Percentiles rank a stretch among this genome's conserved stretches.
These are phyloP conservation scores for Azolla pinnata DNA, from an alignment of 75 land plant species.

Conservation along the genomic window DNA sequence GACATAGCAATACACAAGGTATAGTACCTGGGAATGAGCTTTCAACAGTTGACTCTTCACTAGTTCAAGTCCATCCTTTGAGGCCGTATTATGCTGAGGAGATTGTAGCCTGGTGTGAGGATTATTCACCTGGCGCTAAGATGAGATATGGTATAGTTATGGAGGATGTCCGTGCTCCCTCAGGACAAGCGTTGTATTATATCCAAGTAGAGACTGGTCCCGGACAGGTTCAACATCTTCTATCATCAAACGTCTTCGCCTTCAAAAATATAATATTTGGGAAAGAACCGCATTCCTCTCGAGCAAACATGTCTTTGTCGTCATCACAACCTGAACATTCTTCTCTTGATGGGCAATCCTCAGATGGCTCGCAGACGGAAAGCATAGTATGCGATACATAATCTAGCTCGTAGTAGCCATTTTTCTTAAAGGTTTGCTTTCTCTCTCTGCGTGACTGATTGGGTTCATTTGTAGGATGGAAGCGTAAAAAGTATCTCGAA, in stretches of 20 bases:
- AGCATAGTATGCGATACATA: not conserved
- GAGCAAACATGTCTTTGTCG: not conserved
- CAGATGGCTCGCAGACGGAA: not conserved
- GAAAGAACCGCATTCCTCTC: not conserved
- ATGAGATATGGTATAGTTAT: constrained; percentile 82
- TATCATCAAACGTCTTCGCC: constrained; percentile 80
- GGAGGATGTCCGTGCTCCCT: constrained; percentile 72
- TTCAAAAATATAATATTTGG: constrained; percentile 46
- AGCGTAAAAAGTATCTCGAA: not conserved
- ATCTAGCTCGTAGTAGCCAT: not conserved
- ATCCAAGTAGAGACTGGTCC: constrained; percentile 58
- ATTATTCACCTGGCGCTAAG: constrained; percentile 42
- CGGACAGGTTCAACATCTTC: constrained; percentile 39
- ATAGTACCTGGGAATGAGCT: constrained; percentile 49
- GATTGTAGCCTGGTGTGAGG: constrained; percentile 71
- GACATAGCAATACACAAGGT: constrained; percentile 6
- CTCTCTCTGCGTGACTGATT: no score
- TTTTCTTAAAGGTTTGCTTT: no score
- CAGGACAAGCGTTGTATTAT: constrained; percentile 78
- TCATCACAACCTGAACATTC: not conserved
- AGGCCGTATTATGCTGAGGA: constrained; percentile 86
- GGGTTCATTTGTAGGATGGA: constrained; percentile 5
- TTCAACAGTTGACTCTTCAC: constrained; percentile 53
- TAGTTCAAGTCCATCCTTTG: constrained; percentile 79
- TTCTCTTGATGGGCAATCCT: not conserved